phyloP scores from a whole-genome alignment of 495 filamentous ascomycete species.

The Stereocaulon alpinum region DNA sequence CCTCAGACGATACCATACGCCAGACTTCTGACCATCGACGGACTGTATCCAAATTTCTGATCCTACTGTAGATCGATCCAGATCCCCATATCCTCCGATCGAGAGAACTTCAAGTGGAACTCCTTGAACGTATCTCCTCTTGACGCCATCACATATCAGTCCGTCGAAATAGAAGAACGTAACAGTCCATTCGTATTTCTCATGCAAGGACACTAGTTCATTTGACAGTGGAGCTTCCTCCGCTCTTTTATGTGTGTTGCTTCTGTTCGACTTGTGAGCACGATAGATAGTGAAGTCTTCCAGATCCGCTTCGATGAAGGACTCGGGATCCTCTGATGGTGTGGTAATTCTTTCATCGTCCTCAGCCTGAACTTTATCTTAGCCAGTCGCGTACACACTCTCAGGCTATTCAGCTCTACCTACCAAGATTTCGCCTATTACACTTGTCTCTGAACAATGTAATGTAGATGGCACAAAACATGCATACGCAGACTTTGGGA shows the following conservation, averaged over 20 bases:
- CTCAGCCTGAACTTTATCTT: not conserved
- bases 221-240: no score
- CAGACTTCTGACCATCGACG: slow-evolving; percentile 21
- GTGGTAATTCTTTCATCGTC: not conserved
- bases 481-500: slow-evolving; percentile 30
- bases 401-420: not conserved
- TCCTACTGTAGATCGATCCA: no score
- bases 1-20: slow-evolving; percentile 52
- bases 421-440: slow-evolving; percentile 25
- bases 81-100: slow-evolving; percentile 28
- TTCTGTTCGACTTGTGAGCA: no score
- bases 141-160: slow-evolving; percentile 33
- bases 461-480: slow-evolving; percentile 23
- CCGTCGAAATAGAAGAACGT: slow-evolving; percentile 45
- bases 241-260: no score
- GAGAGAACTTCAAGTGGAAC: no score
- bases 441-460: slow-evolving; percentile 23
- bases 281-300: no score
- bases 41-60: slow-evolving; percentile 24
- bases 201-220: no score
- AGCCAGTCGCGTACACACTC: not conserved
- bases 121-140: no score
- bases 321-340: no score
- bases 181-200: slow-evolving; percentile 26
- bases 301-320: no score